phyloP scores from a whole-genome alignment of 176 grass and related monocot genomes.

The Zea luxurians region DNA sequence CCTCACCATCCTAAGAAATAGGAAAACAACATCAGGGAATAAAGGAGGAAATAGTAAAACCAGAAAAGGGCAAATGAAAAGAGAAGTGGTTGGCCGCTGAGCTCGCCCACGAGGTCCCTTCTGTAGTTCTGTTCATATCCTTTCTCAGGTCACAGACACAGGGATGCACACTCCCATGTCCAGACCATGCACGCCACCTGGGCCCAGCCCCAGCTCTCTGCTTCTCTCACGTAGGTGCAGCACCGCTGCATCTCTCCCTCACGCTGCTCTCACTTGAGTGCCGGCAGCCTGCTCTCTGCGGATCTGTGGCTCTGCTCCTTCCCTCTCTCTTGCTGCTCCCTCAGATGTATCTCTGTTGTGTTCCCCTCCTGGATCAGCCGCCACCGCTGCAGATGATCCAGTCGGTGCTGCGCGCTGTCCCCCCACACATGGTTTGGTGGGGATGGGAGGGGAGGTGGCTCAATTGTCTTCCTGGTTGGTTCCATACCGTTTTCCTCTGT shows the following conservation, averaged over 20 bases:
- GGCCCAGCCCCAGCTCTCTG: background rate
- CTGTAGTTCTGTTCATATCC: background rate
- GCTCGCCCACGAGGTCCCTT: background rate
- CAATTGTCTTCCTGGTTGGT: background rate
- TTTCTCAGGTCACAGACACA: too few relatives aligned
- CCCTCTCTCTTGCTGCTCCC: background rate
- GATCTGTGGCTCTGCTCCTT: background rate
- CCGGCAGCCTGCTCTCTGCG: background rate
- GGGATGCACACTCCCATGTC: background rate
- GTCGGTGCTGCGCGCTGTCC: background rate
- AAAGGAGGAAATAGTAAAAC: background rate
- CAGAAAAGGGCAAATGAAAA: background rate
- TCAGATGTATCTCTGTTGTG: background rate
- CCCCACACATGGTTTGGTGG: background rate
- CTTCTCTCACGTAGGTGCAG: background rate
- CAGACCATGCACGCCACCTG: background rate
- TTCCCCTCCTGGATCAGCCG: background rate
- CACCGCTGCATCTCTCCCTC: background rate
- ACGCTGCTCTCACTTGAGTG: background rate
- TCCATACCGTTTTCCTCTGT: background rate
- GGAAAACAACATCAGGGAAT: background rate
- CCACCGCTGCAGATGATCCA: background rate
- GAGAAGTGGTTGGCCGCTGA: background rate
- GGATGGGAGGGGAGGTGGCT: background rate
- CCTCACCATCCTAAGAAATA: background rate